These are phyloP conservation scores for Styphnolobium japonicum DNA, from an alignment of 306 rosid species.

Conservation along the genomic window DNA sequence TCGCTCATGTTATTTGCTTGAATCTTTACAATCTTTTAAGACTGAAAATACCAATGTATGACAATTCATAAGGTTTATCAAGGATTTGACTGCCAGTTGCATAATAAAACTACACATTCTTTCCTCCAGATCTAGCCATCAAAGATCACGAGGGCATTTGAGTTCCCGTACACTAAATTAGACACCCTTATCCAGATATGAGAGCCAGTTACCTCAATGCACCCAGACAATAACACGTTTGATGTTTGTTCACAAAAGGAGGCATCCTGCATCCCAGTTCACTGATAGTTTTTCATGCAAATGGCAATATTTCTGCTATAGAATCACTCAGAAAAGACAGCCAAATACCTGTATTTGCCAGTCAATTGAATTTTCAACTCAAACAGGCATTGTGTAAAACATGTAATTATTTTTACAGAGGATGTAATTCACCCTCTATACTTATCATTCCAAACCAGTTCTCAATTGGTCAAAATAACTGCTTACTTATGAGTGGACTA, in stretches of 20 bases:
- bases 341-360: slow-evolving; percentile 27
- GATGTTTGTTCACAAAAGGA: slow-evolving; percentile 24
- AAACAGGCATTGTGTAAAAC: slow-evolving; percentile 26
- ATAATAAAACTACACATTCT: neutral
- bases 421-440: neutral
- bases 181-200: slow-evolving; percentile 33
- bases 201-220: slow-evolving; percentile 43
- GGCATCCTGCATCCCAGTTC: slow-evolving; percentile 29
- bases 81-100: neutral
- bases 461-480: neutral
- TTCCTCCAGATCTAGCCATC: slow-evolving; percentile 5
- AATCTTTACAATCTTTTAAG: neutral
- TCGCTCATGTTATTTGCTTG: slow-evolving; percentile 7
- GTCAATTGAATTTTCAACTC: slow-evolving; percentile 23
- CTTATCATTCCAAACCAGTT: slow-evolving; percentile 17
- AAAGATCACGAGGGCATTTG: slow-evolving; percentile 20
- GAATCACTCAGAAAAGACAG: slow-evolving; percentile 21
- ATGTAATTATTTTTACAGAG: neutral
- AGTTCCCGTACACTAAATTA: slow-evolving; percentile 43
- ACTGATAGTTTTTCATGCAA: slow-evolving; percentile 27
- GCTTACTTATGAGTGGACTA: slow-evolving; percentile 1
- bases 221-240: slow-evolving; percentile 17
- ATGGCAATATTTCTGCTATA: slow-evolving; percentile 20
- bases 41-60: neutral
- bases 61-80: neutral